Evolutionary conservation across 148 eudicot species (phyloP).

Genomic region (Oxyria digyna): DNA sequence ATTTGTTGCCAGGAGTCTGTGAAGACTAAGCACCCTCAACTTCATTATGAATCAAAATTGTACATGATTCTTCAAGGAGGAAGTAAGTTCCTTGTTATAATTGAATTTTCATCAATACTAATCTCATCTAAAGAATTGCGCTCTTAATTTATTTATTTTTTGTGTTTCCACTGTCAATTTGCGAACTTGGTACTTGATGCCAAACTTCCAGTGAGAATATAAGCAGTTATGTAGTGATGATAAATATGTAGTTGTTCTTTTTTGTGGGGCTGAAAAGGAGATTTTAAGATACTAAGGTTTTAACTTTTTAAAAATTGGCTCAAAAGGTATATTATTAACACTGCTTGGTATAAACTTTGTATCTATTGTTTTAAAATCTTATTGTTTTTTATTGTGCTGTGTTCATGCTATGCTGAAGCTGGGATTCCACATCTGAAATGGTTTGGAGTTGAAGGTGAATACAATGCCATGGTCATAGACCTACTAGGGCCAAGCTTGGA

Average conservation of each 20-base stretch:
- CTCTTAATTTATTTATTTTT: neutral
- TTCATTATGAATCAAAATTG: conserved; percentile 94
- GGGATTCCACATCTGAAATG: conserved; percentile 74
- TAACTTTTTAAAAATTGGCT: neutral
- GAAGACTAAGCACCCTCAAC: conserved; percentile 95
- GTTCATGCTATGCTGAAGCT: conserved; percentile 26
- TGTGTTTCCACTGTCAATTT: neutral
- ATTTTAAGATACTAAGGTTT: neutral
- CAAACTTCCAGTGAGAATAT: neutral
- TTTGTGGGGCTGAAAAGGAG: neutral
- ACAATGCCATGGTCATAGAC: conserved; percentile 84
- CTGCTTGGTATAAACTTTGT: neutral
- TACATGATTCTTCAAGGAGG: conserved; percentile 97
- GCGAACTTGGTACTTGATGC: neutral
- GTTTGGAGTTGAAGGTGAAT: conserved; percentile 79
- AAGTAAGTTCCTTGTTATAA: conserved; percentile 41
- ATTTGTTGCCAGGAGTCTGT: conserved; percentile 78
- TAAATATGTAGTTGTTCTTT: neutral
- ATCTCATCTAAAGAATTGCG: neutral
- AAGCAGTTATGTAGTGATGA: neutral
- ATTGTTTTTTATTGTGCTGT: neutral
- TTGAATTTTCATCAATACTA: neutral
- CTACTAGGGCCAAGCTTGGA: conserved; percentile 89
- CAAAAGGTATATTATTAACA: neutral
- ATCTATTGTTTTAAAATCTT: neutral